phyloP scores from a whole-genome alignment of 441 rosid species.

The Populus hybrid region DNA sequence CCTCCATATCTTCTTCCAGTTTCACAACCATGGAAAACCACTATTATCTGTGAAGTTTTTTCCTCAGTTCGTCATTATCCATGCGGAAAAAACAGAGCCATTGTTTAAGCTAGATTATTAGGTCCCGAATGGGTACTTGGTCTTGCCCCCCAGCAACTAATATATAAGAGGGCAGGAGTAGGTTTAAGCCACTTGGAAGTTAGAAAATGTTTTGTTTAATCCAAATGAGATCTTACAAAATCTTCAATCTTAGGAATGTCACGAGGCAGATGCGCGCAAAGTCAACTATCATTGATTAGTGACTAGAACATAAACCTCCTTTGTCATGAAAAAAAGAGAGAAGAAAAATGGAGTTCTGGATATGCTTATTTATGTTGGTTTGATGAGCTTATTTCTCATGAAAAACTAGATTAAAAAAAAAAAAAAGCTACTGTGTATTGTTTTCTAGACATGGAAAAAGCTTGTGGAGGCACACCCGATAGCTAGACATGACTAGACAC shows the following conservation, averaged over 20 bases:
- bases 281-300: constrained; percentile 6
- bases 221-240: constrained; percentile 25
- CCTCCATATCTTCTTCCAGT: too few species aligned
- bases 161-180: not conserved
- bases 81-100: too few species aligned
- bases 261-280: not conserved
- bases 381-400: too few species aligned
- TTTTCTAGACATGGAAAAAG: not conserved
- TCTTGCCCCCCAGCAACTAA: not conserved
- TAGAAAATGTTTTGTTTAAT: not conserved
- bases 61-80: too few species aligned
- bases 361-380: too few species aligned
- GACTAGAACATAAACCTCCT: too few species aligned
- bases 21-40: too few species aligned
- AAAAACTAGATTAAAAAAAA: too few species aligned
- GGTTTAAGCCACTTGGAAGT: not conserved
- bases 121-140: not conserved
- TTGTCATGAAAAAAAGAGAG: too few species aligned
- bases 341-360: too few species aligned
- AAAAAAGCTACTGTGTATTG: too few species aligned
- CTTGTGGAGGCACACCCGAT: not conserved
- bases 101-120: not conserved
- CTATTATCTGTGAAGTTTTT: too few species aligned
- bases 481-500: constrained; percentile 11
- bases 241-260: constrained; percentile 8